phyloP scores from a whole-genome alignment of 2,329 filamentous ascomycete genomes.

The Neopestalotiopsis sp. region DNA sequence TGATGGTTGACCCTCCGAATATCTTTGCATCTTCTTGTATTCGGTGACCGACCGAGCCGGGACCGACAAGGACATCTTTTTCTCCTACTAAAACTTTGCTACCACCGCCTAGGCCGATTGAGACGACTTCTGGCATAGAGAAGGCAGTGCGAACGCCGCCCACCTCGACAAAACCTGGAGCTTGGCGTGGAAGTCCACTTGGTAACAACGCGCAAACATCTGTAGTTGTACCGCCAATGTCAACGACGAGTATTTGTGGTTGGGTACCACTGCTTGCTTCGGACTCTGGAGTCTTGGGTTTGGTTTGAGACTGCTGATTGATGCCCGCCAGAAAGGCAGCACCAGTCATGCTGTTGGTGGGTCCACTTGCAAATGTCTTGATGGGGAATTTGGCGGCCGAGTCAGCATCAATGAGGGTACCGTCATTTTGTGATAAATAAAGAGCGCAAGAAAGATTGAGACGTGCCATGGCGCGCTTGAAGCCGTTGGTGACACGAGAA shows the following conservation, averaged over 20 bases:
- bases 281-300: neutral
- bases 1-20: conserved; percentile 11
- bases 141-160: conserved; percentile 18
- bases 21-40: neutral
- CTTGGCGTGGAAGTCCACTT: conserved; percentile 15
- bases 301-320: neutral
- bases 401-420: conserved; percentile 13
- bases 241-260: conserved; percentile 8
- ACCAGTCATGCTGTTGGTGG: conserved; percentile 17
- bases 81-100: neutral
- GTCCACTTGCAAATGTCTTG: conserved; percentile 12
- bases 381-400: neutral
- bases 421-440: conserved; percentile 15
- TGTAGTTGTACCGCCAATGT: conserved; percentile 9
- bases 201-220: conserved; percentile 13
- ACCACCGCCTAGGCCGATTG: conserved; percentile 11
- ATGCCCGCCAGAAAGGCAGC: conserved; percentile 14
- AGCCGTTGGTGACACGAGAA: neutral
- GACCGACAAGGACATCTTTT: conserved; percentile 5
- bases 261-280: neutral
- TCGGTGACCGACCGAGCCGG: neutral
- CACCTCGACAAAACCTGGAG: conserved; percentile 15
- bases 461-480: conserved; percentile 4
- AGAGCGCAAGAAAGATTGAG: conserved; percentile 3
- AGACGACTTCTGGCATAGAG: conserved; percentile 20